Conservation (phyloP, 1,284 basidiomycete species). For the Apiotrichum siamense region DNA sequence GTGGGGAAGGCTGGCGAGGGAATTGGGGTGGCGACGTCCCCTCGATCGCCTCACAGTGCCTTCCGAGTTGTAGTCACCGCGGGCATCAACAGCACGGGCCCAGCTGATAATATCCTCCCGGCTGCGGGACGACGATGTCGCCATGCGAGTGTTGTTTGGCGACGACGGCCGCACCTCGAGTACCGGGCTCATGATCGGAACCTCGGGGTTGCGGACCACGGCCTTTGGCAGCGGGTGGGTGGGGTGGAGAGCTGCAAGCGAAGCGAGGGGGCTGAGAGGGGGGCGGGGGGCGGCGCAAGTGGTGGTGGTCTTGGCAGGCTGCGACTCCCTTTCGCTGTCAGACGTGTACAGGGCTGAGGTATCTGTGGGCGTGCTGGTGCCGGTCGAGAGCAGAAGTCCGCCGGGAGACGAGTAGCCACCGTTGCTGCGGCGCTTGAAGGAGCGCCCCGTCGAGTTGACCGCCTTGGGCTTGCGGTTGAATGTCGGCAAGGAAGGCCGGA, state of each 20-base stretch:
- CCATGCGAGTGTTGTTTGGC: conserved; percentile 30
- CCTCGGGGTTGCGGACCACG: background rate
- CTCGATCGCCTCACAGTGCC: conserved; percentile 8
- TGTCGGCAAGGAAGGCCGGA: conserved; percentile 4
- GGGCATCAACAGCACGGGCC: conserved; percentile 35
- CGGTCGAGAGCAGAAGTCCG: conserved; percentile 27
- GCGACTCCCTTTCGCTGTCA: conserved; percentile 31
- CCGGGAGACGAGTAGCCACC: conserved; percentile 4
- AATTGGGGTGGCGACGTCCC: conserved; percentile 5
- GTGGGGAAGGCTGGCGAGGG: conserved; percentile 8
- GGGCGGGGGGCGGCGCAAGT: too few relatives aligned
- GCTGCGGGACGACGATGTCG: conserved; percentile 38
- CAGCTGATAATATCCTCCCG: conserved; percentile 44
- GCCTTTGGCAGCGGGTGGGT: conserved; percentile 4
- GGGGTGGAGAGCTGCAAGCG: background rate
- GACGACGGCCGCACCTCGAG: conserved; percentile 1
- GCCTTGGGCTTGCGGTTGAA: conserved; percentile 31
- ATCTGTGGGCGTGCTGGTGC: conserved; percentile 30
- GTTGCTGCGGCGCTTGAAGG: conserved; percentile 4
- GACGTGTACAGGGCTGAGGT: conserved; percentile 38
- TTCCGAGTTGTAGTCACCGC: conserved; percentile 14
- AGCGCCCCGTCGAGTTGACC: conserved; percentile 10
- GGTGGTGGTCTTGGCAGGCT: background rate
- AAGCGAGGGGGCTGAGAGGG: background rate
- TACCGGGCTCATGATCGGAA: conserved; percentile 14